phyloP scores from a whole-genome alignment of 306 rosid species.

The Trifolium pratense region DNA sequence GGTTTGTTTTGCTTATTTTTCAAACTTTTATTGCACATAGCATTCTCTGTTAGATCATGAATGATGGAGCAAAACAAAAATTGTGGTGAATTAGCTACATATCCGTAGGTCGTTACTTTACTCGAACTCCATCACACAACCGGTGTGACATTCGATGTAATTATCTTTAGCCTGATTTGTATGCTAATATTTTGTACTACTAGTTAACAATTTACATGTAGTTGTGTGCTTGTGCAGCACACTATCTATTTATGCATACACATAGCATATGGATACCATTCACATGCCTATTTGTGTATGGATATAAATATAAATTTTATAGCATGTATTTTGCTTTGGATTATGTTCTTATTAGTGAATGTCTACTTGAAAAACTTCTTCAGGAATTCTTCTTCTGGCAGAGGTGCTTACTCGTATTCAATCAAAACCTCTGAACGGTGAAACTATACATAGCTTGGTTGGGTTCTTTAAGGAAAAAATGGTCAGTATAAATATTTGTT shows the following conservation, averaged over 20 bases:
- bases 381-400: conserved; percentile 90
- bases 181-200: conserved; percentile 11
- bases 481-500: conserved; percentile 64
- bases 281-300: conserved; percentile 4
- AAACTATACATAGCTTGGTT: conserved; percentile 75
- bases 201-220: neutral
- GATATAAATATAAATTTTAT: conserved; percentile 7
- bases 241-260: neutral
- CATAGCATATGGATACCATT: neutral
- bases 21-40: neutral
- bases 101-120: neutral
- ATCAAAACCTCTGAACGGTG: conserved; percentile 67
- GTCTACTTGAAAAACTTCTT: conserved; percentile 33
- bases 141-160: neutral
- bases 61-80: too few species aligned
- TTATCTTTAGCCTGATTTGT: conserved; percentile 7
- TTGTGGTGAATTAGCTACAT: neutral
- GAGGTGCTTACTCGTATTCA: conserved; percentile 66
- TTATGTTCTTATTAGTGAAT: conserved; percentile 32
- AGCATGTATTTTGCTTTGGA: conserved; percentile 24
- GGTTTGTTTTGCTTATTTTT: conserved; percentile 51
- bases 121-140: neutral
- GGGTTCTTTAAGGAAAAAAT: conserved; percentile 83
- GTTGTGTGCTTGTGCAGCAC: neutral
- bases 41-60: neutral